Conservation (phyloP, 345 rosid species). For the Toxicodendron radicans region DNA sequence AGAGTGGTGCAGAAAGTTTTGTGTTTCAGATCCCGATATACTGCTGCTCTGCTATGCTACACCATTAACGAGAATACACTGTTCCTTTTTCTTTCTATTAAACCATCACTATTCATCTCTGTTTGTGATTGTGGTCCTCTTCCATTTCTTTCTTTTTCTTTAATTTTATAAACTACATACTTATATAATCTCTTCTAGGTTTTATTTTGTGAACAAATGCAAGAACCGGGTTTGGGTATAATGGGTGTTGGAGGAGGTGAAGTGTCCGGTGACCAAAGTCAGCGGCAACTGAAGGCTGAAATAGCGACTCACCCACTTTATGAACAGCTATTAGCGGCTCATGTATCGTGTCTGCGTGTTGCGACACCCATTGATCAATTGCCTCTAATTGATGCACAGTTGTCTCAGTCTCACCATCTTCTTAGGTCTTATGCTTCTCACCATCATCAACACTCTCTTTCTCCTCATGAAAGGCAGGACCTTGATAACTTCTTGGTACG, state of each 20-base stretch:
- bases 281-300: constrained; percentile 80
- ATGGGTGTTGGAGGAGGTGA: constrained; percentile 60
- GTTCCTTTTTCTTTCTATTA: neutral
- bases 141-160: neutral
- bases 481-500: constrained; percentile 90
- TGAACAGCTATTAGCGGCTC: constrained; percentile 83
- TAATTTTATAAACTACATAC: neutral
- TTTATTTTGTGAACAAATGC: constrained; percentile 43
- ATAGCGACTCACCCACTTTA: constrained; percentile 82
- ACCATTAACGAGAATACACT: constrained; percentile 18
- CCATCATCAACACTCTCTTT: constrained; percentile 42
- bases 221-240: constrained; percentile 74
- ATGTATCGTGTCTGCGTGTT: constrained; percentile 85
- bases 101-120: neutral
- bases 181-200: neutral
- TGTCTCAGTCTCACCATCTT: constrained; percentile 76
- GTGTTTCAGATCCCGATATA: constrained; percentile 54
- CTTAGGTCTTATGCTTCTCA: constrained; percentile 81
- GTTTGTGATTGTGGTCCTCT: constrained; percentile 31
- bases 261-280: constrained; percentile 50
- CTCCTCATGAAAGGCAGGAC: constrained; percentile 84
- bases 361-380: constrained; percentile 98
- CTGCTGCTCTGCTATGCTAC: constrained; percentile 14
- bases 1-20: constrained; percentile 40
- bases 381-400: constrained; percentile 91